These are phyloP conservation scores for Penicillium aurantiogriseum DNA, from an alignment of 2,329 filamentous ascomycete species.

Conservation along the genomic window DNA sequence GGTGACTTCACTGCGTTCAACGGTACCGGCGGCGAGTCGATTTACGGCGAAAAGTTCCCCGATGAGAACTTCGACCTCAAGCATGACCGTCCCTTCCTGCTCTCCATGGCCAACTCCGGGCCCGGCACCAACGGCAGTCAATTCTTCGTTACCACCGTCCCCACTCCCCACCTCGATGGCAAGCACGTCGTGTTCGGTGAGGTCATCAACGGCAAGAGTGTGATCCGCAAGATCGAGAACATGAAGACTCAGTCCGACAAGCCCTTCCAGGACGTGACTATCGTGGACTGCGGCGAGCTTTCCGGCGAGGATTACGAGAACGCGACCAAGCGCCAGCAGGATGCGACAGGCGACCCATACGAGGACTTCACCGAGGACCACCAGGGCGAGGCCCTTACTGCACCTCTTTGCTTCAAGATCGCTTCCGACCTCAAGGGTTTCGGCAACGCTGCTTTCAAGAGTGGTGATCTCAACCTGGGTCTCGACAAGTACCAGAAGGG, in stretches of 20 bases:
- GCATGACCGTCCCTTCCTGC: constrained; percentile 87
- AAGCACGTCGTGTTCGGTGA: constrained; percentile 99
- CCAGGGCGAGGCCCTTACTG: constrained; percentile 61
- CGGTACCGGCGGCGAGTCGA: constrained; percentile 92
- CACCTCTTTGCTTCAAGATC: constrained; percentile 70
- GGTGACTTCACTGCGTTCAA: constrained; percentile 95
- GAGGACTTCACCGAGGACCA: constrained; percentile 94
- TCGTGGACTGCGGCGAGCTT: constrained; percentile 84
- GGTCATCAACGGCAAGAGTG: constrained; percentile 86
- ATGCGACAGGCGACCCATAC: constrained; percentile 83
- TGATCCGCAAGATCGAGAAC: constrained; percentile 89
- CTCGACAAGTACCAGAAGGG: constrained; percentile 95
- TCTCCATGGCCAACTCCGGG: constrained; percentile 98
- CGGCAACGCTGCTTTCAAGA: constrained; percentile 91
- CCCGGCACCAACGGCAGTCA: constrained; percentile 95
- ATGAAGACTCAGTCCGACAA: constrained; percentile 75
- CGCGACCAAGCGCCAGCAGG: constrained; percentile 67
- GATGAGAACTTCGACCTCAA: constrained; percentile 93
- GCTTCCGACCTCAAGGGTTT: constrained; percentile 83
- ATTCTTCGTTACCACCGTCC: constrained; percentile 95
- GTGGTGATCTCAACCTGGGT: constrained; percentile 65
- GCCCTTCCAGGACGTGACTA: constrained; percentile 68
- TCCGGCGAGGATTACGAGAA: constrained; percentile 66
- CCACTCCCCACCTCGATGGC: constrained; percentile 89
- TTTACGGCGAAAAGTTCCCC: constrained; percentile 95